Evolutionary conservation across 768 basidiomycete genomes (phyloP).

Genomic region (Boletus reticuloceps): DNA sequence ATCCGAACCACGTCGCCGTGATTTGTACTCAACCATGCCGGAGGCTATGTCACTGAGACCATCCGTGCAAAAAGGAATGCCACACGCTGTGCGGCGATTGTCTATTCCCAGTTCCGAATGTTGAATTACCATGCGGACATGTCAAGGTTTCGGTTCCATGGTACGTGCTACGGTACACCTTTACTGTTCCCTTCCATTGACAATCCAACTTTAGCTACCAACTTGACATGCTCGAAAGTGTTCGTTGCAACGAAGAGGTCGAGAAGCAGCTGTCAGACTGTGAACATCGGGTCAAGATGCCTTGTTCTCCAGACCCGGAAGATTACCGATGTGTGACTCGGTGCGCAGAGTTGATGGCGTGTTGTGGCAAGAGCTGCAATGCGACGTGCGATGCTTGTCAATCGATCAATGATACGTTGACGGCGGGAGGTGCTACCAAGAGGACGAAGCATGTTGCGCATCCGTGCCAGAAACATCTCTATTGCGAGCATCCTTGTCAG

Average conservation of each 20-base stretch:
- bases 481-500: constrained; percentile 56
- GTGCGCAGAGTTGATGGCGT: constrained; percentile 47
- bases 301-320: constrained; percentile 46
- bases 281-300: constrained; percentile 49
- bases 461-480: constrained; percentile 48
- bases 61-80: constrained; percentile 59
- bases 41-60: constrained; percentile 49
- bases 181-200: background rate
- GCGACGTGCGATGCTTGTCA: constrained; percentile 52
- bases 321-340: constrained; percentile 35
- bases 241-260: constrained; percentile 44
- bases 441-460: constrained; percentile 43
- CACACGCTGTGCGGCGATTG: constrained; percentile 53
- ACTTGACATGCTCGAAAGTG: constrained; percentile 42
- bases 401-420: constrained; percentile 1
- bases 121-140: constrained; percentile 62
- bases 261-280: constrained; percentile 46
- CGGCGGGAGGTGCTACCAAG: constrained; percentile 2
- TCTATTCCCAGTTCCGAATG: constrained; percentile 41
- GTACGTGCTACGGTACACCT: constrained; percentile 30
- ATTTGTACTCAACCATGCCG: constrained; percentile 48
- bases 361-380: constrained; percentile 52
- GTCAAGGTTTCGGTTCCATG: constrained; percentile 42
- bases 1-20: constrained; percentile 49
- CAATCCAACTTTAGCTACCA: constrained; percentile 36